Base-by-base conservation (phyloP, 441 rosid species). In the Erysimum pusillum region DNA sequence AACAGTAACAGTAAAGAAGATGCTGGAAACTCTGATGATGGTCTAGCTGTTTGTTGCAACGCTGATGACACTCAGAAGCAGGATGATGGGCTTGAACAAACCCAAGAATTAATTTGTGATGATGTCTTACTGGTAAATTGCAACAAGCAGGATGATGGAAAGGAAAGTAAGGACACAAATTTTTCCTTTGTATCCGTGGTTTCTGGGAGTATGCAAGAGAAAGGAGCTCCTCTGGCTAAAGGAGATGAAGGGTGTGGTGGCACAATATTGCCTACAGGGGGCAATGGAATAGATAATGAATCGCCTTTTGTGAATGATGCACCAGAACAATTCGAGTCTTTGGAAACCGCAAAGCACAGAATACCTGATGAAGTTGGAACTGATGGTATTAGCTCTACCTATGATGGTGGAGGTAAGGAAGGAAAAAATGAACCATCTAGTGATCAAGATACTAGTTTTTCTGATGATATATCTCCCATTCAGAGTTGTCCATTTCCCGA, bases 321-420 rank as follows among this genome's bases (percentile, higher is more conserved):
- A 41, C 80, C 67, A 42, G 76, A 74, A 32, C 63, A 65, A 17
- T 34, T 41, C 63, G 64, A 56, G 54, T 62, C 34, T 11, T 54
- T 74, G 56, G 64, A 49, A 69, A 63, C 58, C 13, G 56, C 45
- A 42, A 74, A 64, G 39, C 56, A 73, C 15, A 48, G 14, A 25
- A 18, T 36, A 12, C 6, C 28, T 67, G 45, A 12, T 45, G 54
- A 73, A 73, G 74, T 71, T 69, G 75, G 69, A 48, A 58, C 11
- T 32, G 48, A 41, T 65, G 67, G 70, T 67, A 39, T 41, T 64
- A 42, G 13, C 61, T 18, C 18, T 38, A 32, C 62, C 59, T 57
- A 48, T 46, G 61, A 44, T 7, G 76, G 52, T 63, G 83, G 78
- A 77, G 51, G 22, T 36, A 41, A 25, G 74, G 83, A 83, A 79